Evolutionary conservation across 2,329 filamentous ascomycete species (phyloP), one percentile per base, ranked within the genome.

Genomic region (Venturia effusa): DNA sequence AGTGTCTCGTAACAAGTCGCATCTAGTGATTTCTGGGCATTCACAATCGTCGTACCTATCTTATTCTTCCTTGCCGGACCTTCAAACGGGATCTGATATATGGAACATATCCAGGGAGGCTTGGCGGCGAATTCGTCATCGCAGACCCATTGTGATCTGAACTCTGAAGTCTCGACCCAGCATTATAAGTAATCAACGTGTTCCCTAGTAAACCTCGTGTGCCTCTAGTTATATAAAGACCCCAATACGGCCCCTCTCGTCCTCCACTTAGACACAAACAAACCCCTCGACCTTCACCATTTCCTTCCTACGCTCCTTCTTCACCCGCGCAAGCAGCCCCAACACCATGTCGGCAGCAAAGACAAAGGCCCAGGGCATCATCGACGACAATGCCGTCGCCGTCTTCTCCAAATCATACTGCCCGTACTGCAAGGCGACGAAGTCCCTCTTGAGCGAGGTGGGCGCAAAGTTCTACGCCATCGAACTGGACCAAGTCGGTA

Each of bases 381-480:
- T 97, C 76, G 85, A 94, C 77, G 87, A 92, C 73, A 94, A 96
- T 80, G 79, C 85, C 71, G 92, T 96, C 76, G 87, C 94, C 71
- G 90, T 99, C 75, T 99, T 99, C 84, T 92, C 88, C 78, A 99
- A 99, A 82, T 90, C 88, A 19, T 96, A 91, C 81, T 99, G 94
- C 84, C 92, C 92, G 15, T 95, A 96, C 84, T 97, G 93, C 83
- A 82, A 79, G 65, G 81, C 86, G 66, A 86, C 88, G 70, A 97
- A 97, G 86, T 72, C 81, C 64, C 81, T 90, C 61, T 81, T 99
- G 70, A 84, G 81, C 72, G 80, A 85, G 65, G 70, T 86, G 65
- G 85, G 86, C 68, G 90, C 89, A 66, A 88, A 92, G 70, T 92
- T 84, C 77, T 85, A 83, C 72, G 74, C 83, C 64, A 80, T 94